Evolutionary conservation across 192 early-diverging fungal species (phyloP).

Genomic region (Dissophora ornata): DNA sequence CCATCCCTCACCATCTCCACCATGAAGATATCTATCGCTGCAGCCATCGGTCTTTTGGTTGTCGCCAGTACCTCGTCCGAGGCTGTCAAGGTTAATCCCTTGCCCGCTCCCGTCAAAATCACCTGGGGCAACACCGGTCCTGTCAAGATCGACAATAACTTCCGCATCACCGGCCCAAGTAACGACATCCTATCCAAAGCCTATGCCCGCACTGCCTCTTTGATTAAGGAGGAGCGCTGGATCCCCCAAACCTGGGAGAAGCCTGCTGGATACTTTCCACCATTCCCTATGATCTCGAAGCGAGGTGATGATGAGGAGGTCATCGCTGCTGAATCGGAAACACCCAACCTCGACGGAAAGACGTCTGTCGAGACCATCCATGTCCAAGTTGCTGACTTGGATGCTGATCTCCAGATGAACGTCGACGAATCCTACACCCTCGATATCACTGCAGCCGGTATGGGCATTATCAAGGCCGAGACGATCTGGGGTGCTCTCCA

Average conservation of each 20-base stretch:
- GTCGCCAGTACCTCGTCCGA: conserved; percentile 28
- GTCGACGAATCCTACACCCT: conserved; percentile 81
- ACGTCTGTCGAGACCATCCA: conserved; percentile 54
- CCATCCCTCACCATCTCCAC: neutral
- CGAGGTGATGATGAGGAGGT: conserved; percentile 25
- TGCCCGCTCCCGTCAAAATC: conserved; percentile 52
- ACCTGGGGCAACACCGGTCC: conserved; percentile 50
- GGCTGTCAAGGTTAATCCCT: conserved; percentile 58
- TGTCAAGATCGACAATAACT: conserved; percentile 34
- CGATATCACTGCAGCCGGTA: conserved; percentile 62
- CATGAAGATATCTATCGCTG: conserved; percentile 50
- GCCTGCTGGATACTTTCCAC: conserved; percentile 35
- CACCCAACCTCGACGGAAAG: no score
- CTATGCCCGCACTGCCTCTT: conserved; percentile 57
- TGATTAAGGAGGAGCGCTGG: conserved; percentile 64
- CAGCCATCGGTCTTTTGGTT: conserved; percentile 55
- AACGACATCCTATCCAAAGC: conserved; percentile 58
- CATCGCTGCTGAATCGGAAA: no score
- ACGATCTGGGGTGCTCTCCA: conserved; percentile 78
- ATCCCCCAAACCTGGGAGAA: conserved; percentile 57
- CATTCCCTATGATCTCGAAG: conserved; percentile 45
- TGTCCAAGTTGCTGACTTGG: conserved; percentile 59
- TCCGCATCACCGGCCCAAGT: conserved; percentile 30
- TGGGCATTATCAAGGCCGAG: conserved; percentile 66
- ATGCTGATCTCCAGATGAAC: conserved; percentile 63